These are phyloP conservation scores for Saturnispora galanensis DNA, from an alignment of 805 yeast species.

Conservation along the genomic window DNA sequence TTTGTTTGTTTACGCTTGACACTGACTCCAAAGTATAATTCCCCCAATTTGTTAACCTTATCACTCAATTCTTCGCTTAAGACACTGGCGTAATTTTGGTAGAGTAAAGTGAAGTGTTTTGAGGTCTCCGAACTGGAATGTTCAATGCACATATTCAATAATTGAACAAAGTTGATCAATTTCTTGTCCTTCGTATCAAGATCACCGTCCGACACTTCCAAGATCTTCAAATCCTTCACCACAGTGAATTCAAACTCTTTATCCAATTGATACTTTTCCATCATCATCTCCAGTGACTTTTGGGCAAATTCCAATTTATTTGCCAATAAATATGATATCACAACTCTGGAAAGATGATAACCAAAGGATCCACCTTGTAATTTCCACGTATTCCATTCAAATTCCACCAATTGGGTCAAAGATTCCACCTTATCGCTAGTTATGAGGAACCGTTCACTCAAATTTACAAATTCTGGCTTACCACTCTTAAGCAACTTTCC, in stretches of 20 bases:
- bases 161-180: slow-evolving; percentile 58
- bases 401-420: slow-evolving; percentile 22
- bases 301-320: slow-evolving; percentile 55
- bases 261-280: slow-evolving; percentile 23
- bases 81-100: slow-evolving; percentile 29
- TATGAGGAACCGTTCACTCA: slow-evolving; percentile 23
- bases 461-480: slow-evolving; percentile 17
- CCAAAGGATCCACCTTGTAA: slow-evolving; percentile 26
- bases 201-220: slow-evolving; percentile 23
- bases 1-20: slow-evolving; percentile 42
- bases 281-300: slow-evolving; percentile 30
- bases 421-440: slow-evolving; percentile 17
- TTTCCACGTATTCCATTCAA: slow-evolving; percentile 27
- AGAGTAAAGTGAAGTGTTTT: slow-evolving; percentile 32
- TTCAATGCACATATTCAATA: slow-evolving; percentile 52
- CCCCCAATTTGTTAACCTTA: slow-evolving; percentile 24
- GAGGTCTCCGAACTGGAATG: slow-evolving; percentile 31
- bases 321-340: slow-evolving; percentile 63
- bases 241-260: slow-evolving; percentile 13
- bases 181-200: slow-evolving; percentile 23
- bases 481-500: slow-evolving; percentile 40
- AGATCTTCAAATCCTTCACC: slow-evolving; percentile 20
- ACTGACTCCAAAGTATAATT: slow-evolving; percentile 21
- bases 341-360: slow-evolving; percentile 38
- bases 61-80: slow-evolving; percentile 17